These are phyloP conservation scores for Boletus reticuloceps DNA, from an alignment of 768 basidiomycete genomes.

Conservation along the genomic window DNA sequence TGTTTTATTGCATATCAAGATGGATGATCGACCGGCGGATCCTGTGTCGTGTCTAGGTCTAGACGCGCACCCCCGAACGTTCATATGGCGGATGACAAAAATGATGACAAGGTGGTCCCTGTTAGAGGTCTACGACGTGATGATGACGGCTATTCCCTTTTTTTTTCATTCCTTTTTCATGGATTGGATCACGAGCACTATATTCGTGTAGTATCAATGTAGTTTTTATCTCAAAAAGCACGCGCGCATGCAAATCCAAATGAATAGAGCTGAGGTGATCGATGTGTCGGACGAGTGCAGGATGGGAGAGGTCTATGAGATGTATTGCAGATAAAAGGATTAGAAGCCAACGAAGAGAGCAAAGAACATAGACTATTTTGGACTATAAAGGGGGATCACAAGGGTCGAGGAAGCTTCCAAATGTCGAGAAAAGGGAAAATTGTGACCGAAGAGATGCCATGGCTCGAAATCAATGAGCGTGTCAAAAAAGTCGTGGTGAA, in stretches of 20 bases:
- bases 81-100: too few relatives aligned
- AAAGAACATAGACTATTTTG: constrained; percentile 21
- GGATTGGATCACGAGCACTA: constrained; percentile 16
- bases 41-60: constrained; percentile 44
- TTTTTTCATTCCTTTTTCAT: not conserved
- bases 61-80: too few relatives aligned
- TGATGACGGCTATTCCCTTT: not conserved
- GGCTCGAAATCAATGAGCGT: constrained; percentile 17
- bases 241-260: constrained; percentile 2
- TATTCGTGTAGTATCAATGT: constrained; percentile 25
- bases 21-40: constrained; percentile 43
- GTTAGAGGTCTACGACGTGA: too few relatives aligned
- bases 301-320: constrained; percentile 16
- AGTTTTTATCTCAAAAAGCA: constrained; percentile 23
- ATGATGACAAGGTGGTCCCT: too few relatives aligned
- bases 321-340: constrained; percentile 28
- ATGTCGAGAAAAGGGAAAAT: constrained; percentile 14
- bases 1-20: constrained; percentile 52
- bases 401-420: not conserved
- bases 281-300: not conserved
- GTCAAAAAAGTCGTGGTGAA: constrained; percentile 8
- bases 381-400: not conserved
- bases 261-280: not conserved
- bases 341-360: constrained; percentile 20
- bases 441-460: constrained; percentile 7